Base-by-base conservation (phyloP, 1,284 basidiomycete species). In the Earliella scabrosa region DNA sequence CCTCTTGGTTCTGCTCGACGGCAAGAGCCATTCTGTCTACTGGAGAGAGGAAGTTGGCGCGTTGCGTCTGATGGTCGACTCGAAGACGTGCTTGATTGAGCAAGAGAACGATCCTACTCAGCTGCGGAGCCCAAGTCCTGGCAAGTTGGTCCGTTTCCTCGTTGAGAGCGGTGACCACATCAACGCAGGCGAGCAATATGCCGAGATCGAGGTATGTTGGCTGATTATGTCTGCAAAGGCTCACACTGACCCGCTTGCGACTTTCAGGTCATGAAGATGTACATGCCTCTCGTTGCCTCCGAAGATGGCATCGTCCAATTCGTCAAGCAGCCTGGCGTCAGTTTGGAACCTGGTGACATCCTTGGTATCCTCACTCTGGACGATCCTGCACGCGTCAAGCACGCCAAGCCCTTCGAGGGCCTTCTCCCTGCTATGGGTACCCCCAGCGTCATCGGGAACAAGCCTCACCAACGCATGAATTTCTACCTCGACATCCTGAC, bases 81-180 rank as follows among this genome's bases (percentile, higher is more conserved):
- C 94, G 61, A 97, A 98, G 82, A 99, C 97, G 26, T 97, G 95
- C 74, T 82, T 98, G 74, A 97, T 99, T 66, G 97, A 98, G 77
- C 96, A 99, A 76, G 97, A 99, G 83, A 98, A 98, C 68, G 97
- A 99, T 72, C 97, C 97, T 6, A 99, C 97, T 16, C 97, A 99
- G 75, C 82, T 99, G 54, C 84, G 97, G 68, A 95, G 92, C 69
- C 97, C 97, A 11, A 95, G 91, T 75, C 97, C 97, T 23, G 97
- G 97, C 48, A 99, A 99, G 78, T 86, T 99, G 45, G 87, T 99
- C 55, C 85, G 96, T 50, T 97, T 92, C 81, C 86, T 99, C 61
- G 90, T 99, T 61, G 97, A 99, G 69, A 97, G 93, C 58, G 97
- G 97, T 20, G 97, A 98, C 63, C 97, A 99, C 73, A 84, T 99